Base-by-base conservation (phyloP, 371 early-diverging fungal genomes). In the Thermomucor indicae-seudaticae region DNA sequence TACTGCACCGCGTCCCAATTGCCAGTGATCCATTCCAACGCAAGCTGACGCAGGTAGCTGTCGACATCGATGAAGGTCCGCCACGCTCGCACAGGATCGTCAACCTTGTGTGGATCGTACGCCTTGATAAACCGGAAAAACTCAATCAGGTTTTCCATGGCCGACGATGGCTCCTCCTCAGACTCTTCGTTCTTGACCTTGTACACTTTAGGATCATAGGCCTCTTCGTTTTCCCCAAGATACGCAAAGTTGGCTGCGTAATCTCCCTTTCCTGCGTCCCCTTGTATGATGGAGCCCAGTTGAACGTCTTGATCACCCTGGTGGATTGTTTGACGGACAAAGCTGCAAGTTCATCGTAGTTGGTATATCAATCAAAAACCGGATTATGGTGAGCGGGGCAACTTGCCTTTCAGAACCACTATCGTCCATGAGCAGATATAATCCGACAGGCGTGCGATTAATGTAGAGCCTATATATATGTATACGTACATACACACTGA, bases 371-470 rank as follows among this genome's bases (percentile, higher is more conserved):
- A 6, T 28, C 19, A 24, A 8, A 4, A 54, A 22, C 24, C 30
- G 2, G 12, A 28, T 47, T 44, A 23, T n/a, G 4, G 23, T 31
- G n/a, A n/a, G n/a, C n/a, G n/a, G n/a, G n/a, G n/a, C n/a, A n/a
- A 34, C 54, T 57, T 34, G 56, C 65, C 48, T 43, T 22, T 34
- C 22, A 6, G 57, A 52, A 22, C 47, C 55, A 49, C 64, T 61
- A 30, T 75, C 69, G 39, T 75, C 71, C 2, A 64, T 60, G 44
- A 75, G 45, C 5, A 69, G 45, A 23, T 63, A 75, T 6, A 75
- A 54, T 11, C 75, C 75, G 11, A 58, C 43, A 23, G 71, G 62
- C 17, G 32, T 29, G 19, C 57, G 49, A 45, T 75, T 71, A 10
- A 71, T 44, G 34, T 58, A 68, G n/a, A 75, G 31, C 10, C 74